phyloP scores from a whole-genome alignment of 768 basidiomycete species.

The Glaciozyma martinii region DNA sequence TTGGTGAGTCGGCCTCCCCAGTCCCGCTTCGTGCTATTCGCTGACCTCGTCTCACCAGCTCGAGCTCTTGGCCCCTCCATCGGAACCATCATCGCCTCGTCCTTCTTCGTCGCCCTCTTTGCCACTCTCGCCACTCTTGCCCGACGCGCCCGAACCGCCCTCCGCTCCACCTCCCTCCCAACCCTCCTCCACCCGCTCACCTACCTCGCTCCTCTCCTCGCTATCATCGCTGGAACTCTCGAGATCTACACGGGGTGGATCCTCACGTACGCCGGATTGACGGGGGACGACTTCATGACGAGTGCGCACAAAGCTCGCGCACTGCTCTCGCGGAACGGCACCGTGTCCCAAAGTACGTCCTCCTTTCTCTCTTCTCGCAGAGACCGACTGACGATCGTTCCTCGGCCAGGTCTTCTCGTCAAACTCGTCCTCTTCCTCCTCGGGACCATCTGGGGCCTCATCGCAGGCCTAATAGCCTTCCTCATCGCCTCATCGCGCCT shows the following conservation, averaged over 20 bases:
- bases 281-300: constrained; percentile 60
- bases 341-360: constrained; percentile 31
- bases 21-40: background rate
- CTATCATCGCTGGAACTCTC: constrained; percentile 40
- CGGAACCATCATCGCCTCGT: constrained; percentile 67
- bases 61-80: constrained; percentile 73
- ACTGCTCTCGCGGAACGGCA: constrained; percentile 53
- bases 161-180: constrained; percentile 29
- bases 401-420: constrained; percentile 58
- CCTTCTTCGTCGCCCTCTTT: constrained; percentile 65
- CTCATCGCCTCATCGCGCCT: constrained; percentile 80
- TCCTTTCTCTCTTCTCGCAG: background rate
- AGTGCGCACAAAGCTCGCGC: constrained; percentile 52
- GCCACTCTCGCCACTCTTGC: constrained; percentile 50
- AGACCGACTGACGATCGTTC: background rate
- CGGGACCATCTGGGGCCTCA: constrained; percentile 68
- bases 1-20: constrained; percentile 8
- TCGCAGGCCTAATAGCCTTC: constrained; percentile 72
- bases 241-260: constrained; percentile 58
- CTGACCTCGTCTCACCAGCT: constrained; percentile 46
- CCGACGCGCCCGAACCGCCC: constrained; percentile 24
- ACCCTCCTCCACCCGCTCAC: constrained; percentile 37
- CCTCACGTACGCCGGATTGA: constrained; percentile 64
- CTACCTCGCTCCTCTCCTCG: constrained; percentile 38
- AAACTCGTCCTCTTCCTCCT: constrained; percentile 54